Base-by-base conservation (phyloP, 2,329 filamentous ascomycete genomes). In the Lecanoromycetidae sp. region DNA sequence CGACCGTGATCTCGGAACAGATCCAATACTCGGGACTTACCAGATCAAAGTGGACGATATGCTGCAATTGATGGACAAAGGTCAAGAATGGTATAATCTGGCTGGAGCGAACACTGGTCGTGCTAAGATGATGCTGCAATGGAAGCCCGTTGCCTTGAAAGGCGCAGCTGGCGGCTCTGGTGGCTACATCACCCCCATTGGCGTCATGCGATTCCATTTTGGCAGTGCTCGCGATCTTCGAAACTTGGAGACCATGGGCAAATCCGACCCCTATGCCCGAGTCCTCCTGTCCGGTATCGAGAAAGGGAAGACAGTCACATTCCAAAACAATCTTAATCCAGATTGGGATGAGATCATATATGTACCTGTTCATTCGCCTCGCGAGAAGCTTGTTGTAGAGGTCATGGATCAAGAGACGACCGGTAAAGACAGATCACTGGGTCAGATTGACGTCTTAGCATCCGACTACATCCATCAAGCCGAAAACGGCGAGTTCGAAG, bases 291-390 rank as follows among this genome's bases (percentile, higher is more conserved):
- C 88, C 39, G 90, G 91, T 37, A 80, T 96, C 48, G 83, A 91
- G 61, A 94, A 90, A 64, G 87, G 78, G 8, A 80, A 88, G 49
- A 96, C 91, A 2, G 91, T 98, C 42, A 96, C 90, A 0, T 94
- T 91, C 71, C 81, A 87, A 61, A 98, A 94, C 66, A 93, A 95
- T 52, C 77, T 98, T 49, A 87, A 94, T 61, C 91, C 91, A 2
- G 84, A 91, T 44, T 98, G 85, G 81, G 87, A 98, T 58, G 91
- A 98, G 65, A 80, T 98, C 20, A 76, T 95, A 19, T 98, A 98
- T 60, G 75, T 98, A 1, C 90, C 93, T 1, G 76, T 98, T 48
- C 90, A 95, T 62, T 87, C 82, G 5, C 58, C 76, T 12, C 82
- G 86, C 26, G 91, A 98, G 62, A 87, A 84, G 59, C 71, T 98